phyloP scores from a whole-genome alignment of 2,329 filamentous ascomycete genomes.

The Trichoderma atroviride region DNA sequence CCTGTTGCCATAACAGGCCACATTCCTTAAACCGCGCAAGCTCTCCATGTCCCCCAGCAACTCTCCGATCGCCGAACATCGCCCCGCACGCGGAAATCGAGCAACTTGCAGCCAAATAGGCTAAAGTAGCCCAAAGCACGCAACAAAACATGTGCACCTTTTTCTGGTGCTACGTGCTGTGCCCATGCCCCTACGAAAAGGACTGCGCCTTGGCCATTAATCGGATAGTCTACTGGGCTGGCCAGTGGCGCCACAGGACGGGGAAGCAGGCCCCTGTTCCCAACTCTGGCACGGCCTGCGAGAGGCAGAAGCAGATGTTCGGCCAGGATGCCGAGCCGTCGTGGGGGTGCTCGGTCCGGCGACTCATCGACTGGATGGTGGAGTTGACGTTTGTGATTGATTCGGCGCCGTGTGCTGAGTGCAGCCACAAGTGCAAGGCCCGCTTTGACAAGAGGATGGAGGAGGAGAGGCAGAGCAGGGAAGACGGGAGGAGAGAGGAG shows the following conservation, averaged over 20 bases:
- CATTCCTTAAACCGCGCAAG: not conserved
- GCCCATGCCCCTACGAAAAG: conserved; percentile 23
- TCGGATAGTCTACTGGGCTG: conserved; percentile 17
- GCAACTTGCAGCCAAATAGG: conserved; percentile 7
- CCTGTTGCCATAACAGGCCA: not conserved
- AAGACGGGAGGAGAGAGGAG: not conserved
- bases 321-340: conserved; percentile 11
- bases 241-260: conserved; percentile 19
- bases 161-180: conserved; percentile 24
- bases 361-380: conserved; percentile 11
- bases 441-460: conserved; percentile 17
- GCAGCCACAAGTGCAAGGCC: conserved; percentile 11
- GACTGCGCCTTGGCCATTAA: conserved; percentile 19
- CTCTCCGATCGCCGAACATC: conserved; percentile 2
- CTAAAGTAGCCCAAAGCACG: not conserved
- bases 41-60: conserved; percentile 7
- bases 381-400: conserved; percentile 19
- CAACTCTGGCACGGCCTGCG: conserved; percentile 16
- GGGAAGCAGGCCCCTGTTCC: conserved; percentile 17
- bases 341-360: conserved; percentile 14
- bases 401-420: conserved; percentile 12
- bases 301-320: conserved; percentile 8
- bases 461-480: not conserved
- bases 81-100: conserved; percentile 15
- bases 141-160: conserved; percentile 19